These are phyloP conservation scores for Mycena polygramma DNA, from an alignment of 768 basidiomycete species.

Conservation along the genomic window DNA sequence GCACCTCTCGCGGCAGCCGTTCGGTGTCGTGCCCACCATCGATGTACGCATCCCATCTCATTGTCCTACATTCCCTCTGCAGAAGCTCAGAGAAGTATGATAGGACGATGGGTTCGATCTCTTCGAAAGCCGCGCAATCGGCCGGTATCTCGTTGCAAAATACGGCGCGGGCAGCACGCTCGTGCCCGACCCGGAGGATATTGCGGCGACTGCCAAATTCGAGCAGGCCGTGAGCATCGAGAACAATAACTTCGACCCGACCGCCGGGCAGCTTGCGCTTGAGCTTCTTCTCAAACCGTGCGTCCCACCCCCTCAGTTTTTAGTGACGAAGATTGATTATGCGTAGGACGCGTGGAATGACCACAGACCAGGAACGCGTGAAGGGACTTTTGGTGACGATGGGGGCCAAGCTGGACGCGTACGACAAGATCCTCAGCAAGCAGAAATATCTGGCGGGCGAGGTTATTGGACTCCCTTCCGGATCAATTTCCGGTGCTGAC, in stretches of 20 bases:
- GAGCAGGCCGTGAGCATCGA: constrained; percentile 56
- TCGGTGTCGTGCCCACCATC: constrained; percentile 59
- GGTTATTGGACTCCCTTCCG: too few relatives aligned
- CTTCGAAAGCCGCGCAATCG: constrained; percentile 58
- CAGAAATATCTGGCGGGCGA: constrained; percentile 57
- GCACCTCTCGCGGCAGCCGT: constrained; percentile 57
- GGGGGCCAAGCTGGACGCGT: constrained; percentile 51
- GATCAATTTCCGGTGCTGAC: background rate
- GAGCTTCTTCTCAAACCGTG: constrained; percentile 58
- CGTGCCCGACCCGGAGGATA: constrained; percentile 44
- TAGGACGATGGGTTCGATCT: constrained; percentile 57
- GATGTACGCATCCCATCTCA: constrained; percentile 13
- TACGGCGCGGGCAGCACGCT: constrained; percentile 53
- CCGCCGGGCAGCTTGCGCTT: constrained; percentile 48
- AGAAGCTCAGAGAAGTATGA: background rate
- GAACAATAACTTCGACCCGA: constrained; percentile 58
- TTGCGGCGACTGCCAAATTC: constrained; percentile 45
- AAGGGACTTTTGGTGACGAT: constrained; percentile 38
- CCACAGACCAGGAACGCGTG: constrained; percentile 45
- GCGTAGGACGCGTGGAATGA: constrained; percentile 35
- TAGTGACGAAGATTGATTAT: too few relatives aligned
- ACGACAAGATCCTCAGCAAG: constrained; percentile 58
- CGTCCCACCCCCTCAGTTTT: too few relatives aligned
- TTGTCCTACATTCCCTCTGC: background rate
- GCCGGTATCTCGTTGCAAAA: constrained; percentile 56